phyloP scores from a whole-genome alignment of 1,284 basidiomycete genomes.

The Phellinidium pouzarii region DNA sequence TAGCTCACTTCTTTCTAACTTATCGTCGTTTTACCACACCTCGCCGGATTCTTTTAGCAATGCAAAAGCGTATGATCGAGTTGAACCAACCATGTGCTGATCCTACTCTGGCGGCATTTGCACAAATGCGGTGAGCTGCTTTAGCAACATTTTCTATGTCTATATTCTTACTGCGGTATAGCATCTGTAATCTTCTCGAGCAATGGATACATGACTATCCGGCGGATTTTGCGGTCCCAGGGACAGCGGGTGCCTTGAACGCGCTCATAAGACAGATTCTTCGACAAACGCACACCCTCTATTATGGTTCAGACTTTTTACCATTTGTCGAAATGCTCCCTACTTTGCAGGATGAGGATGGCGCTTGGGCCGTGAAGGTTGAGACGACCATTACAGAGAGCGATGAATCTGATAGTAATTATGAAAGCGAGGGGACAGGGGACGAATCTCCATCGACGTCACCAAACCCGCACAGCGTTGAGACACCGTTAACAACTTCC shows the following conservation, averaged over 20 bases:
- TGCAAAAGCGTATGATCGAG: slow-evolving; percentile 78
- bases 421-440: slow-evolving; percentile 44
- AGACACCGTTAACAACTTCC: slow-evolving; percentile 21
- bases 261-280: slow-evolving; percentile 73
- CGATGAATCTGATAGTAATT: slow-evolving; percentile 49
- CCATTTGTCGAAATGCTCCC: slow-evolving; percentile 67
- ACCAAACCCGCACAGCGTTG: neutral
- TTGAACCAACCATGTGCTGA: slow-evolving; percentile 64
- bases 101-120: slow-evolving; percentile 75
- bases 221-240: slow-evolving; percentile 71
- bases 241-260: slow-evolving; percentile 60
- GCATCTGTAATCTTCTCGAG: slow-evolving; percentile 71
- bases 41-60: slow-evolving; percentile 69
- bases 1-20: slow-evolving; percentile 72
- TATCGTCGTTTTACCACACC: slow-evolving; percentile 75
- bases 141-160: neutral
- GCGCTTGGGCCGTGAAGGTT: slow-evolving; percentile 64
- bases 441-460: slow-evolving; percentile 26
- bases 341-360: slow-evolving; percentile 55
- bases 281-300: slow-evolving; percentile 70
- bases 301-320: slow-evolving; percentile 77
- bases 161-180: slow-evolving; percentile 25
- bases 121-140: slow-evolving; percentile 64
- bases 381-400: slow-evolving; percentile 45
- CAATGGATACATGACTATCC: slow-evolving; percentile 68